Evolutionary conservation across 768 basidiomycete genomes (phyloP), one percentile per base, ranked within the genome.

Genomic region (Suillus variegatus): DNA sequence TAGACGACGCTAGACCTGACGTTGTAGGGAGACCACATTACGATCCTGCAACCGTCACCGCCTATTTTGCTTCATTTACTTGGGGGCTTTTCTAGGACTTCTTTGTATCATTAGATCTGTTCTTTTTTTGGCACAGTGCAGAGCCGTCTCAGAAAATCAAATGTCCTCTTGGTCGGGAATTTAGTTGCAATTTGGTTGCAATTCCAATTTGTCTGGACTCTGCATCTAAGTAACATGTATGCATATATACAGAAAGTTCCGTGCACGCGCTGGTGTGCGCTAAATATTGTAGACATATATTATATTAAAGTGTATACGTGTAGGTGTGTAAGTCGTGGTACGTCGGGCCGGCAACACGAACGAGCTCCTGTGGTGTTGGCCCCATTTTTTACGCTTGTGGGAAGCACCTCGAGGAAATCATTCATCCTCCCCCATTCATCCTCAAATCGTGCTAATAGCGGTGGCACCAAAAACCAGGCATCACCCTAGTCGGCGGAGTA

Each of bases 71-170:
- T 38, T 22, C 25, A 10, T 38, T 35, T 32, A 20, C 44, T 56
- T 60, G 6, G 6, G 25, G 9, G 58, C 25, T 20, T 43, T 40
- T 41, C 6, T 60, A 43, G 41, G 25, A 25, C 28, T 61, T 41
- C 10, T 43, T 46, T 54, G 35, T 64, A 68, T 65, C 52, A n/a
- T 47, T 55, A 63, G 13, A 54, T 28, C 35, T 44, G 64, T 49
- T 66, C 66, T 64, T 43, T 32, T 32, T 66, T 68, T 64, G 62
- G 58, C 62, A 60, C 61, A 63, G 66, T 60, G 51, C 43, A 66
- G 40, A 68, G 67, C 28, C 16, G 8, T 52, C 16, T 60, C 56
- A 55, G 52, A 54, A 12, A 55, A 54, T 54, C 20, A 35, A n/a
- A 55, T 32, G 9, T 35, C 32, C 16, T 52, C 28, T 52, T 52